Conservation (phyloP, 1,139 yeast genomes). For the Petasospora fabianii region DNA sequence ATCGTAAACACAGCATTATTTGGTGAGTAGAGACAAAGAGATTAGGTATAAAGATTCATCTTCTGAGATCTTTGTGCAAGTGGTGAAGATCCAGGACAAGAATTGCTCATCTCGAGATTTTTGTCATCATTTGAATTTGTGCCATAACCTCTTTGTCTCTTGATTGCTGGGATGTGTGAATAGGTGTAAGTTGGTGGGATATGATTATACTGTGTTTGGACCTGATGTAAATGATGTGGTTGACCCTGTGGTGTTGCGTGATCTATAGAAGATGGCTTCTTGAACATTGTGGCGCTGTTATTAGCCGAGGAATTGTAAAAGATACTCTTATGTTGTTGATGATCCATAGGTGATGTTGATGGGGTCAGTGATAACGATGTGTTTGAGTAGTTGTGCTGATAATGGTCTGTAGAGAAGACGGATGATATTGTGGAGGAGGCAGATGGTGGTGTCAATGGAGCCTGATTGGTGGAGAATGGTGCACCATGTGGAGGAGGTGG, state of each 20-base stretch:
- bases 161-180: too few relatives aligned
- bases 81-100: conserved; percentile 19
- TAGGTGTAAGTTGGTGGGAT: too few relatives aligned
- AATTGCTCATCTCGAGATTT: conserved; percentile 8
- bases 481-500: too few relatives aligned
- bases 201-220: conserved; percentile 2
- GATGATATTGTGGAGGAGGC: conserved; percentile 27
- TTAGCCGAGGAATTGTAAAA: conserved; percentile 5
- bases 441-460: conserved; percentile 25
- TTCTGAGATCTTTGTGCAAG: conserved; percentile 25
- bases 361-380: conserved; percentile 20
- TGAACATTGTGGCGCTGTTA: conserved; percentile 5
- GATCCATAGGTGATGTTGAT: conserved; percentile 23
- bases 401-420: conserved; percentile 19
- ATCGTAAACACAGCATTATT: neutral
- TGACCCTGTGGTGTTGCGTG: conserved; percentile 8
- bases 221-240: conserved; percentile 5
- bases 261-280: too few relatives aligned
- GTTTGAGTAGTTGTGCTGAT: conserved; percentile 18
- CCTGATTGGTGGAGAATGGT: conserved; percentile 9
- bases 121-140: conserved; percentile 6
- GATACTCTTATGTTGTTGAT: conserved; percentile 8
- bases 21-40: too few relatives aligned
- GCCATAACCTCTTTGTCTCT: conserved; percentile 14
- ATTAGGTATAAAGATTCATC: conserved; percentile 13